Evolutionary conservation across 495 filamentous ascomycete species (phyloP).

Genomic region (Evansstolkia leycettana): DNA sequence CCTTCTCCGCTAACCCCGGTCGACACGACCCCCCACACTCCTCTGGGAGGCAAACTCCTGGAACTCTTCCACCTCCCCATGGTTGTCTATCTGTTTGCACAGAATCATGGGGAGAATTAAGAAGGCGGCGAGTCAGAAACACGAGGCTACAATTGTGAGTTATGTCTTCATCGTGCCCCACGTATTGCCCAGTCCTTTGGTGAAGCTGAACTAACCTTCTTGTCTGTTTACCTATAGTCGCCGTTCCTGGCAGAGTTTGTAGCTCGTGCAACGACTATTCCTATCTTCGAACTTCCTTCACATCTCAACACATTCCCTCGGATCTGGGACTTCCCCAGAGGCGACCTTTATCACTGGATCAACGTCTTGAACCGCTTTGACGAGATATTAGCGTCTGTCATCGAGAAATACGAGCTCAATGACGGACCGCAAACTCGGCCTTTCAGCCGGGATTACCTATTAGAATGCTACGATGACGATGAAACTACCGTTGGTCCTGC

Average conservation of each 20-base stretch:
- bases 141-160: slow-evolving; percentile 87
- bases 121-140: slow-evolving; percentile 83
- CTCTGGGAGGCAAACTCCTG: slow-evolving; percentile 22
- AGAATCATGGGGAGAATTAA: slow-evolving; percentile 87
- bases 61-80: slow-evolving; percentile 28
- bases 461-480: slow-evolving; percentile 36
- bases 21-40: slow-evolving; percentile 17
- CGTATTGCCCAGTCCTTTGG: slow-evolving; percentile 2
- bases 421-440: slow-evolving; percentile 68
- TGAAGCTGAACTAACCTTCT: slow-evolving; percentile 15
- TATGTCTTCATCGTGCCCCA: slow-evolving; percentile 6
- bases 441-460: slow-evolving; percentile 53
- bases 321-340: slow-evolving; percentile 91
- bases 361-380: slow-evolving; percentile 91
- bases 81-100: slow-evolving; percentile 25
- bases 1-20: slow-evolving; percentile 25
- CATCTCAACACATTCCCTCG: slow-evolving; percentile 70
- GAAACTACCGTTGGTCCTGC: slow-evolving; percentile 24
- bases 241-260: slow-evolving; percentile 76
- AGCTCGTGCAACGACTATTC: slow-evolving; percentile 47
- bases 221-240: slow-evolving; percentile 45
- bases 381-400: slow-evolving; percentile 68
- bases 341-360: slow-evolving; percentile 98
- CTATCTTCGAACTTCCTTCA: slow-evolving; percentile 62
- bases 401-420: slow-evolving; percentile 66